Evolutionary conservation across 2,329 filamentous ascomycete species (phyloP).

Genomic region (Xylariomycetidae sp.): DNA sequence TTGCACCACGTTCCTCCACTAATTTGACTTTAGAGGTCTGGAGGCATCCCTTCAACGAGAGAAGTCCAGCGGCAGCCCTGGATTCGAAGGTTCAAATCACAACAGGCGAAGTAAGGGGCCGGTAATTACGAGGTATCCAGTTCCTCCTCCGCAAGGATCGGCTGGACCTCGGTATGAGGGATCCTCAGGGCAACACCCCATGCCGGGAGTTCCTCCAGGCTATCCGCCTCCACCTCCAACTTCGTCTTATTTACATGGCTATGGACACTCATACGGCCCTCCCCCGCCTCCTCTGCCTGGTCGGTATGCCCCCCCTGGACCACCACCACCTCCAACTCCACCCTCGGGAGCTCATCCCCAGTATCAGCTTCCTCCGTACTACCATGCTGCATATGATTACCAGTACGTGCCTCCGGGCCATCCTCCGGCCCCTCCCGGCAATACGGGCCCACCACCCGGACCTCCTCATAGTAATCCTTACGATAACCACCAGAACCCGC

Average conservation of each 20-base stretch:
- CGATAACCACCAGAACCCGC: neutral
- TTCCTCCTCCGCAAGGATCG: conserved; percentile 15
- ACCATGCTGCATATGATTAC: conserved; percentile 10
- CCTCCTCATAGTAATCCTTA: neutral
- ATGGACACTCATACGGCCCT: conserved; percentile 8
- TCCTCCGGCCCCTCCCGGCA: conserved; percentile 2
- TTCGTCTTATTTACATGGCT: conserved; percentile 3
- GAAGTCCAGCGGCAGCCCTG: conserved; percentile 17
- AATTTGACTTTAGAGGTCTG: conserved; percentile 24
- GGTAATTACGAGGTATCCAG: conserved; percentile 27
- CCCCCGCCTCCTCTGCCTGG: neutral
- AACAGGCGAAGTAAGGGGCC: conserved; percentile 24
- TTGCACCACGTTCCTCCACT: too few species aligned
- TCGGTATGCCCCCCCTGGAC: conserved; percentile 5
- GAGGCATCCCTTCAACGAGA: conserved; percentile 26
- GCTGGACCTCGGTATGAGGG: conserved; percentile 12
- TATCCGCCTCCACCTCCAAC: neutral
- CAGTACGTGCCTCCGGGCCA: conserved; percentile 8
- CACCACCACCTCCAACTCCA: conserved; percentile 9
- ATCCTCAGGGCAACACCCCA: conserved; percentile 12
- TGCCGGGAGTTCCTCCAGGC: conserved; percentile 13
- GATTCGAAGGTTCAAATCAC: conserved; percentile 14
- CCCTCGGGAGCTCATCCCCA: conserved; percentile 8
- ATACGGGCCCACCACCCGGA: neutral
- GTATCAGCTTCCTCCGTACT: conserved; percentile 10